Evolutionary conservation across 768 basidiomycete species (phyloP), one percentile per base, ranked within the genome.

Genomic region (Mycena metata): DNA sequence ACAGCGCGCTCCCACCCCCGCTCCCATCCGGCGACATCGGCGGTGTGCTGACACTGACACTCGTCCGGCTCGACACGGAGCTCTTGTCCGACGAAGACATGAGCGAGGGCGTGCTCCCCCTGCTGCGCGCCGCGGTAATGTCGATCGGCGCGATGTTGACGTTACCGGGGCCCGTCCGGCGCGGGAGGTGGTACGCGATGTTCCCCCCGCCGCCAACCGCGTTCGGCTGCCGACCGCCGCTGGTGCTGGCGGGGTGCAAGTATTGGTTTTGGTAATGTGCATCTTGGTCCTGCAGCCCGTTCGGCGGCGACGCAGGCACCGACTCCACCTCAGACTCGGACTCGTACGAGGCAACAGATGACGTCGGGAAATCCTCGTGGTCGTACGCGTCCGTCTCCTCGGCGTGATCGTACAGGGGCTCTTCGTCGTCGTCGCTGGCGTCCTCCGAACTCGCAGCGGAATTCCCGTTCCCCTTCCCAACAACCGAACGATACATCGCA

Each of bases 171-270:
- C 30, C 24, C 19, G 33, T 41, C 17, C 54, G 63, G 17, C 70
- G 70, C n/a, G 70, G 70, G 21, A 72, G 70, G 47, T 72, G 70
- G 50, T 66, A 72, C 42, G 67, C 30, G 21, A 61, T 36, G 19
- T 39, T 35, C 24, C 17, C 33, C 39, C 11, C 39, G 2, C 30
- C 30, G 30, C 30, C 30, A 30, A 30, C 30, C 6, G 30, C 30
- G 30, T 30, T 30, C 30, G 30, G 30, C 3, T 30, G 30, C 30
- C 30, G 30, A 30, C 30, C 30, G 3, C 30, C 30, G 30, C 30
- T 30, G 30, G 5, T 39, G 39, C 15, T 39, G 39, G 10, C 11
- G 39, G 10, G 10, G 39, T 39, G 10, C 5, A 11, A 2, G 39
- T 39, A 15, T 39, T 39, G 39, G 12, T 12, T n/a, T n/a, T n/a